Percentiles rank a stretch among this genome's conserved stretches.
Conservation (phyloP, 2,329 filamentous ascomycete genomes). For the Ustilaginoidea virens region DNA sequence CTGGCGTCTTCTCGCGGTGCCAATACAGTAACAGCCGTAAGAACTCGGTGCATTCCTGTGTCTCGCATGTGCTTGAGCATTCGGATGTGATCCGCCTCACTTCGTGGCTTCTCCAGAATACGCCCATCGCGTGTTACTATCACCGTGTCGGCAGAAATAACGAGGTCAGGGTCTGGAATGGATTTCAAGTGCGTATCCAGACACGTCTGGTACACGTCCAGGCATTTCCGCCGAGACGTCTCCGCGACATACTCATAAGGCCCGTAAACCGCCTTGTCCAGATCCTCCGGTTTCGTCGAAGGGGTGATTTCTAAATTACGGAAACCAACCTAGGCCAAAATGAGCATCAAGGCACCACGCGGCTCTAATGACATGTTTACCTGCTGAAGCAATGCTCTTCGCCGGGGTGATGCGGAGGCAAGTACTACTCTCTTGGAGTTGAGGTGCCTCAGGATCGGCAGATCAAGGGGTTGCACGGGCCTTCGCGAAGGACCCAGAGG, state of each 20-base stretch:
- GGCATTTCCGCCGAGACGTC: constrained; percentile 72
- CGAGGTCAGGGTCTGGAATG: constrained; percentile 58
- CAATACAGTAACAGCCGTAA: constrained; percentile 74
- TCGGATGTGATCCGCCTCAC: constrained; percentile 61
- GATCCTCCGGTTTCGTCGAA: constrained; percentile 70
- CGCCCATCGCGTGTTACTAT: constrained; percentile 61
- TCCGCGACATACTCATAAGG: constrained; percentile 84
- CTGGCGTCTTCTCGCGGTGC: constrained; percentile 65
- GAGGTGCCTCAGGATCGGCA: constrained; percentile 66
- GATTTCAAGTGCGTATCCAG: constrained; percentile 27
- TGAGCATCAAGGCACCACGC: constrained; percentile 5
- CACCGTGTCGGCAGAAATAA: constrained; percentile 83
- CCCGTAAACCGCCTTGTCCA: constrained; percentile 56
- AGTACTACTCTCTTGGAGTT: constrained; percentile 72
- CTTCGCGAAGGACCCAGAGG: constrained; percentile 22
- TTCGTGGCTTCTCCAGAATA: constrained; percentile 83
- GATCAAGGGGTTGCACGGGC: constrained; percentile 52
- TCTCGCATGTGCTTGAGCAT: constrained; percentile 79
- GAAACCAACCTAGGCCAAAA: constrained; percentile 50
- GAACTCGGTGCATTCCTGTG: constrained; percentile 61
- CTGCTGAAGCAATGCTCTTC: constrained; percentile 65
- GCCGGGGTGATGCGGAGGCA: constrained; percentile 75
- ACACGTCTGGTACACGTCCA: constrained; percentile 47
- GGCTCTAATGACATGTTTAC: constrained; percentile 20
- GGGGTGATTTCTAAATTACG: constrained; percentile 70